Evolutionary conservation across 768 basidiomycete species (phyloP).

Genomic region (Pisolithus albus): DNA sequence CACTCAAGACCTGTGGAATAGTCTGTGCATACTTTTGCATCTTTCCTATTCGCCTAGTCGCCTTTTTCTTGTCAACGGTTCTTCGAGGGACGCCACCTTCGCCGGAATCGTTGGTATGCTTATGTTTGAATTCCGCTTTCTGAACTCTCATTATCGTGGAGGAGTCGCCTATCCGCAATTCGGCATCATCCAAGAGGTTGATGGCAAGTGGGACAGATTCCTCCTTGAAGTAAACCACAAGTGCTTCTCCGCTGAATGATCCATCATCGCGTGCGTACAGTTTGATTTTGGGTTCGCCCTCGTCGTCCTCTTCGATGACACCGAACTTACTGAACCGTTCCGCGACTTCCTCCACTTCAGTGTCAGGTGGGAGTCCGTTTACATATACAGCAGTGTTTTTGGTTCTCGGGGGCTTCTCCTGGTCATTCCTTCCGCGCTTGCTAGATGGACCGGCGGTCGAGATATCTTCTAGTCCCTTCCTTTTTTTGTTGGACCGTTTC

Average conservation of each 20-base stretch:
- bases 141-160: slow-evolving; percentile 66
- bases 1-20: not conserved
- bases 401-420: slow-evolving; percentile 49
- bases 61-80: slow-evolving; percentile 72
- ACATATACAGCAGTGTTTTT: slow-evolving; percentile 94
- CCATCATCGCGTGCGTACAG: slow-evolving; percentile 88
- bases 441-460: slow-evolving; percentile 52
- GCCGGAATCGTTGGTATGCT: slow-evolving; percentile 37
- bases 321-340: slow-evolving; percentile 89
- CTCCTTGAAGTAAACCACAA: slow-evolving; percentile 97
- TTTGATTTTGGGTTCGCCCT: slow-evolving; percentile 92
- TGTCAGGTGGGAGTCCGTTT: slow-evolving; percentile 70
- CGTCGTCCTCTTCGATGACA: slow-evolving; percentile 85
- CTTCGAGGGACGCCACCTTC: slow-evolving; percentile 43
- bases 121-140: slow-evolving; percentile 75
- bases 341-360: slow-evolving; percentile 68
- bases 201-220: slow-evolving; percentile 85
- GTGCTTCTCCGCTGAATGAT: slow-evolving; percentile 85
- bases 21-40: slow-evolving; percentile 65
- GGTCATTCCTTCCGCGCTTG: slow-evolving; percentile 63
- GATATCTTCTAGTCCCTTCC: slow-evolving; percentile 67
- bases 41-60: slow-evolving; percentile 68
- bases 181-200: slow-evolving; percentile 85
- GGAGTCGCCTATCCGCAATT: slow-evolving; percentile 76
- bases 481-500: slow-evolving; percentile 74